These are phyloP conservation scores for Eucalyptus viminalis DNA, from an alignment of 345 rosid species.

Conservation along the genomic window DNA sequence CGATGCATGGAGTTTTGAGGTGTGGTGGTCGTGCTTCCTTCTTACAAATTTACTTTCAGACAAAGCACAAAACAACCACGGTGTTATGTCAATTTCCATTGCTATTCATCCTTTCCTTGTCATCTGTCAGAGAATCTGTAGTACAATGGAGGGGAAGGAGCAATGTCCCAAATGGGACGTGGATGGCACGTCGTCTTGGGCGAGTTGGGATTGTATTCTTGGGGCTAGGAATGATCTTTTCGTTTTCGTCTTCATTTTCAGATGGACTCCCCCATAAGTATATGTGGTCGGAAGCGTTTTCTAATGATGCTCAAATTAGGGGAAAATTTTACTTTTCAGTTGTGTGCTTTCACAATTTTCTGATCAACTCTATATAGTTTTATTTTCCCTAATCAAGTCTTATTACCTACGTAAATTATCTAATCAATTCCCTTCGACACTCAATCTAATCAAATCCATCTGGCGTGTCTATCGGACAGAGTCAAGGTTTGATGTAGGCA, in stretches of 20 bases:
- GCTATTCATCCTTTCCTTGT: background rate
- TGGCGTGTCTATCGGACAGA: background rate
- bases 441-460: background rate
- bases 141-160: background rate
- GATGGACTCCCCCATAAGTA: background rate
- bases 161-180: background rate
- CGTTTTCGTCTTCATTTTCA: background rate
- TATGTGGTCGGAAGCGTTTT: background rate
- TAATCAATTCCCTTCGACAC: background rate
- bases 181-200: background rate
- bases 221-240: background rate
- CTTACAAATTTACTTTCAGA: background rate
- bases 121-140: background rate
- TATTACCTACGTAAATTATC: background rate
- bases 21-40: background rate
- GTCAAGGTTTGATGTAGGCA: background rate
- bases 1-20: background rate
- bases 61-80: background rate
- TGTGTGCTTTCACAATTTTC: background rate
- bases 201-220: background rate
- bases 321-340: background rate
- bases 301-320: background rate
- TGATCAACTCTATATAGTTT: background rate
- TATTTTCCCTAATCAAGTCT: background rate
- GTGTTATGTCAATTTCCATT: background rate